Evolutionary conservation across 2,329 filamentous ascomycete species (phyloP).

Genomic region (Tolypocladium album): DNA sequence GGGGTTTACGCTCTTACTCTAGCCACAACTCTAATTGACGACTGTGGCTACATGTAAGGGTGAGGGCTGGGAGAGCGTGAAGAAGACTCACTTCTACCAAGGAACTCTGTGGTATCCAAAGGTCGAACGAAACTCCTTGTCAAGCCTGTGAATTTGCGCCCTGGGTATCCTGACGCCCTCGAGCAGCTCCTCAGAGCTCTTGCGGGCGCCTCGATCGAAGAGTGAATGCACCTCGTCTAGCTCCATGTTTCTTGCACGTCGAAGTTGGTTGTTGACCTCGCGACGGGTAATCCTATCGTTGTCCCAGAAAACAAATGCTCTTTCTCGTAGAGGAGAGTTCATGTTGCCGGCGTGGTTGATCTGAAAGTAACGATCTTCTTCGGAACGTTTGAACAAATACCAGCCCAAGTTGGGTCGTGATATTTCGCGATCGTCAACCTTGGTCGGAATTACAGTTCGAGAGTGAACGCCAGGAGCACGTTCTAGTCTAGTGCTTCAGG

Average conservation of each 20-base stretch:
- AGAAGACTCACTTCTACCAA: not conserved
- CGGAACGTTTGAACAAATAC: not conserved
- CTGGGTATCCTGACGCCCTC: not conserved
- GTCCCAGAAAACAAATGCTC: not conserved
- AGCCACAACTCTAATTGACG: too few relatives aligned
- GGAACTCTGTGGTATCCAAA: not conserved
- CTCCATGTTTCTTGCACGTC: not conserved
- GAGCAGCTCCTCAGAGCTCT: not conserved
- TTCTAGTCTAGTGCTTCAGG: not conserved
- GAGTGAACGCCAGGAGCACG: not conserved
- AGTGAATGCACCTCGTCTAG: not conserved
- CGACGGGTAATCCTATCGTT: not conserved
- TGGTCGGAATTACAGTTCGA: not conserved
- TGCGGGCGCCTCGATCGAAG: not conserved
- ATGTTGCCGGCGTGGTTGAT: not conserved
- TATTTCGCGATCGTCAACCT: not conserved
- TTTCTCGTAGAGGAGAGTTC: not conserved
- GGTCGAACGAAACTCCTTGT: not conserved
- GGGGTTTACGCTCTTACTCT: too few relatives aligned
- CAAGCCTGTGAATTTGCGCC: not conserved
- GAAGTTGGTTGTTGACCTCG: not conserved
- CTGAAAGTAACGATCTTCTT: not conserved
- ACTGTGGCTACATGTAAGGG: too few relatives aligned
- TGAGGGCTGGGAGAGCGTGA: not conserved
- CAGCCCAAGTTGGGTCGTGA: not conserved